Conservation (phyloP, 495 filamentous ascomycete genomes). For the Neurospora sp. region DNA sequence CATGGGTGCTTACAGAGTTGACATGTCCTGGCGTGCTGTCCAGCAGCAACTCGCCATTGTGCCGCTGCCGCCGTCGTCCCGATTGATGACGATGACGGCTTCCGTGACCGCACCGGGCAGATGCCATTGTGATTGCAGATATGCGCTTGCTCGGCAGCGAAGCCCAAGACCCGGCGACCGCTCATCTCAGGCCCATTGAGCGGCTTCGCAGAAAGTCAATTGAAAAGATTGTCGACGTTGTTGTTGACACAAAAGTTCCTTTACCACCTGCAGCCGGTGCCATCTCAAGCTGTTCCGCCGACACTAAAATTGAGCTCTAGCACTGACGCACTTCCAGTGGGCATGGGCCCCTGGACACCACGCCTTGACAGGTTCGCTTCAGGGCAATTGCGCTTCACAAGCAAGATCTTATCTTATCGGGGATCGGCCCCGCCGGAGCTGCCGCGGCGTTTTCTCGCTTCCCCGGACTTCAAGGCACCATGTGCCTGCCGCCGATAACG, state of each 20-base stretch:
- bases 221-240: not conserved
- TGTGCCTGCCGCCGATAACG: not conserved
- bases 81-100: not conserved
- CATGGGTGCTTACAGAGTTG: not conserved
- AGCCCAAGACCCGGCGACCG: slow-evolving; percentile 15
- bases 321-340: not conserved
- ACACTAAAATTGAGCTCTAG: not conserved
- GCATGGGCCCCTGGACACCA: not conserved
- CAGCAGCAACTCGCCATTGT: not conserved
- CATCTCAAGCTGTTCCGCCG: not conserved
- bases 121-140: slow-evolving; percentile 3
- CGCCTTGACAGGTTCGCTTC: not conserved
- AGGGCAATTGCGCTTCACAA: not conserved
- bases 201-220: not conserved
- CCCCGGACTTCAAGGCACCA: not conserved
- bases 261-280: not conserved
- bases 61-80: not conserved
- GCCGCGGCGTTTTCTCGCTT: not conserved
- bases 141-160: slow-evolving; percentile 11
- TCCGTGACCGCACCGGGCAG: not conserved
- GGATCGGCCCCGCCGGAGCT: not conserved
- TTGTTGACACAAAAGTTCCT: not conserved
- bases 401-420: not conserved
- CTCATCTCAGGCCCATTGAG: slow-evolving; percentile 19
- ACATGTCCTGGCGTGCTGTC: not conserved